Evolutionary conservation across 345 rosid species (phyloP), one percentile per base, ranked within the genome.

Genomic region (Sisymbrium altissimum): DNA sequence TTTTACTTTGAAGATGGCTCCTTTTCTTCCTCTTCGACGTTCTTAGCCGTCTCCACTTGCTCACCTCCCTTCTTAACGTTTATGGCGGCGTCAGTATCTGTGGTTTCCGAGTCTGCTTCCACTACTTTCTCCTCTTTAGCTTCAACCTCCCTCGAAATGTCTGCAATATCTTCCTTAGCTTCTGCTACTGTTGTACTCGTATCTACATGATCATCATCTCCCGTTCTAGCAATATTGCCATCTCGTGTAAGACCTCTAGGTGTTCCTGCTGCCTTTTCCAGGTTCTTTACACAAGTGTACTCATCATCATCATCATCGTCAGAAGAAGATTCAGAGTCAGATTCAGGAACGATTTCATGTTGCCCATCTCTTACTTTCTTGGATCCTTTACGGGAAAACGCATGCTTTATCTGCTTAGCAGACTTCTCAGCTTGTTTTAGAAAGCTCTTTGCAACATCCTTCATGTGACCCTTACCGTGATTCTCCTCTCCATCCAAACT

Each of bases 311-410:
- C 86, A 25, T 81, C 90, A 62, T 83, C 85, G 11, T 76, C 74
- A 4, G 84, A 81, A 11, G 50, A 71, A 11, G 72, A 25, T 2
- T 19, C 48, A 17, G 70, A 54, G 11, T 80, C 91, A 10, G 81
- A 79, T 12, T 84, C 86, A 6, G 72, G 70, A 59, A 33, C 48
- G 49, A 66, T 72, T 9, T 87, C 87, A 4, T 48, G 53, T 2
- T 63, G 53, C n/a, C 62, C 55, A 3, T 48, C 82, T 43, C 11
- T 70, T 8, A 40, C 45, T 66, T 66, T 83, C 78, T 63, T 81
- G 11, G 91, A 87, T 19, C 89, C 90, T 84, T 87, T 95, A 35
- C 81, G 84, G 4, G 97, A 87, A 45, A 95, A 76, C 5, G 15
- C 91, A 3, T 89, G 85, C 81, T 85, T 95, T 14, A 91, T 2